Evolutionary conservation across 176 grass and related monocot genomes (phyloP).

Genomic region (Ampelocalamus luodianensis): DNA sequence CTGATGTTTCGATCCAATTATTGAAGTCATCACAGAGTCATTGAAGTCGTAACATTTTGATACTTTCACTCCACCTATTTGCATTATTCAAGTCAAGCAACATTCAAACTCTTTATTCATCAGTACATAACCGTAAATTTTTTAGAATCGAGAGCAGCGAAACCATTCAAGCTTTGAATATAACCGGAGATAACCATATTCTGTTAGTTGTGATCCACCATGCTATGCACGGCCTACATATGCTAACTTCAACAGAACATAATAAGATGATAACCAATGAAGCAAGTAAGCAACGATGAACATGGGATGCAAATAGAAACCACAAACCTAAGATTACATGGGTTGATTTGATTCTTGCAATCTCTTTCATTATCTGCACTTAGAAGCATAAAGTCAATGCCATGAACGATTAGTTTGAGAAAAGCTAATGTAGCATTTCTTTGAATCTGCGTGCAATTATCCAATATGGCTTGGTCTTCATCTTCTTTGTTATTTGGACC

Average conservation of each 20-base stretch:
- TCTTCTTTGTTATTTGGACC: slow-evolving; percentile 25
- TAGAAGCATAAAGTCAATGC: slow-evolving; percentile 21
- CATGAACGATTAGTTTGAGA: slow-evolving; percentile 28
- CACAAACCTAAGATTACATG: not conserved
- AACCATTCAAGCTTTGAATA: not conserved
- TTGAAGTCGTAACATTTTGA: not conserved
- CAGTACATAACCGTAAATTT: not conserved
- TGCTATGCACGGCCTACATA: not conserved
- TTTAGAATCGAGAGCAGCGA: slow-evolving; percentile 11
- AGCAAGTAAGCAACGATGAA: slow-evolving; percentile 10
- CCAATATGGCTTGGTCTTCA: slow-evolving; percentile 12
- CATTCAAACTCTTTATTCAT: slow-evolving; percentile 30
- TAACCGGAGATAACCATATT: not conserved
- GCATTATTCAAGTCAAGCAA: slow-evolving; percentile 37
- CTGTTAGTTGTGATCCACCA: slow-evolving; percentile 2
- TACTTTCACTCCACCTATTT: slow-evolving; percentile 14
- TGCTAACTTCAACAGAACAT: not conserved
- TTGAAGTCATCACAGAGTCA: not conserved
- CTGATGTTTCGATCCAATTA: slow-evolving; percentile 9
- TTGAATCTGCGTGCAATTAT: slow-evolving; percentile 5
- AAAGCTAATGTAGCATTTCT: slow-evolving; percentile 6
- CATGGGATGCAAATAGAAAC: slow-evolving; percentile 13
- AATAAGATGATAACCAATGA: not conserved
- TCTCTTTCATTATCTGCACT: slow-evolving; percentile 8
- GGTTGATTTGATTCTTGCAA: slow-evolving; percentile 25